A percentile compares a stretch with the other conserved stretches of the same genome.
Conservation (phyloP, 202 grass and related monocot species). For the Panicum hallii region DNA sequence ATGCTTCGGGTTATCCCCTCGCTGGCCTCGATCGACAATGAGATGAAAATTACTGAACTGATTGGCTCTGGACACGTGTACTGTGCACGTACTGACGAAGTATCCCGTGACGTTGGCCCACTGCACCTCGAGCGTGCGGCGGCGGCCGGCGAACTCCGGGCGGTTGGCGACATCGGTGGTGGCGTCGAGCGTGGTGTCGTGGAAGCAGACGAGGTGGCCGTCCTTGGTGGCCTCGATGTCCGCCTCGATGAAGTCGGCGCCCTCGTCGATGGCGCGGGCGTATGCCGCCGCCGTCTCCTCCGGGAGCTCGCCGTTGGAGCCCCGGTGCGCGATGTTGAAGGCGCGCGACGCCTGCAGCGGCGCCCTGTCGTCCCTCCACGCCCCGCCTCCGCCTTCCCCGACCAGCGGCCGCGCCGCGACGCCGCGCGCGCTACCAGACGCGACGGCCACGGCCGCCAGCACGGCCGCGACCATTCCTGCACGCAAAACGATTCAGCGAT, state of each 20-base stretch:
- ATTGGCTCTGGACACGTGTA: neutral
- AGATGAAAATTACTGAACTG: neutral
- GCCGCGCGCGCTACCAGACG: neutral
- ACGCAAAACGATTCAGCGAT: neutral
- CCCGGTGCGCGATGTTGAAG: constrained; percentile 64
- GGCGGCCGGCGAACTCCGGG: constrained; percentile 50
- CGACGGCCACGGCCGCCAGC: neutral
- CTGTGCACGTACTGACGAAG: constrained; percentile 46
- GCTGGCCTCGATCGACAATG: neutral
- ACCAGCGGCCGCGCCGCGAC: constrained; percentile 37
- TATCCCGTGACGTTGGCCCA: constrained; percentile 58
- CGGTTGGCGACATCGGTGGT: constrained; percentile 49
- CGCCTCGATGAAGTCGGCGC: constrained; percentile 65
- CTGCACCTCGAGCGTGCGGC: constrained; percentile 58
- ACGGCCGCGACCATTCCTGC: constrained; percentile 22
- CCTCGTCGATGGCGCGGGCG: constrained; percentile 58
- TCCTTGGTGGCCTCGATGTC: constrained; percentile 59
- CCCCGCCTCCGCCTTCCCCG: neutral
- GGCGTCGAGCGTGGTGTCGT: constrained; percentile 59
- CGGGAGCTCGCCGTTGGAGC: constrained; percentile 60
- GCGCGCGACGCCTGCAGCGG: constrained; percentile 50
- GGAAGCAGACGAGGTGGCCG: constrained; percentile 63
- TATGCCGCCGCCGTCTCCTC: constrained; percentile 62
- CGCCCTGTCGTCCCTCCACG: neutral
- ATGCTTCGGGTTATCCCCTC: neutral